Evolutionary conservation across 2,329 filamentous ascomycete genomes (phyloP).

Genomic region (Botrytis tulipae): DNA sequence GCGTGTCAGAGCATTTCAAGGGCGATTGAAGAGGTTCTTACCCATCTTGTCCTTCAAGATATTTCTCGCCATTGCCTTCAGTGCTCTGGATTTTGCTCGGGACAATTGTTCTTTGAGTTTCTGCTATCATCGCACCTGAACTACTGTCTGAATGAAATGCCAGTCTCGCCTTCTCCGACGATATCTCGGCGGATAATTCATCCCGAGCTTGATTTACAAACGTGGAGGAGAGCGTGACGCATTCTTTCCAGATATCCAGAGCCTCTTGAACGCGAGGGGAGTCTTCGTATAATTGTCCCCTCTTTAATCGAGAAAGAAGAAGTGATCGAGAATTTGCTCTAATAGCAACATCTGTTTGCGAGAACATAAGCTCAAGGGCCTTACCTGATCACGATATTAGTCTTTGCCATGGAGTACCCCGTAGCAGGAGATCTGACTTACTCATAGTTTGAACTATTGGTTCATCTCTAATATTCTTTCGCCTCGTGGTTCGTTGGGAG

Average conservation of each 20-base stretch:
- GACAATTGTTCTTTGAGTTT: not conserved
- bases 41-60: constrained; percentile 34
- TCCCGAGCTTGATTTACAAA: constrained; percentile 64
- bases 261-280: constrained; percentile 66
- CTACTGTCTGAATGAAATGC: not conserved
- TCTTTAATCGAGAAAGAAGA: constrained; percentile 61
- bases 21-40: constrained; percentile 25
- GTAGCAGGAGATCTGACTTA: constrained; percentile 46
- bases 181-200: constrained; percentile 53
- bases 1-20: not conserved
- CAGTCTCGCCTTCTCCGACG: not conserved
- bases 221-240: constrained; percentile 47
- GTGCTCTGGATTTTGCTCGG: not conserved
- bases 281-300: constrained; percentile 79
- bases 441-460: constrained; percentile 72
- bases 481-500: constrained; percentile 61
- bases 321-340: constrained; percentile 67
- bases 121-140: not conserved
- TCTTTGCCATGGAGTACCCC: not conserved
- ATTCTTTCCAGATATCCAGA: constrained; percentile 65
- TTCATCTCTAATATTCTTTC: constrained; percentile 50
- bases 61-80: not conserved
- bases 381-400: constrained; percentile 48
- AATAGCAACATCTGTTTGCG: constrained; percentile 70
- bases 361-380: constrained; percentile 88